These are phyloP conservation scores for Solanum boliviense DNA, from an alignment of 257 asterid species.

Conservation along the genomic window DNA sequence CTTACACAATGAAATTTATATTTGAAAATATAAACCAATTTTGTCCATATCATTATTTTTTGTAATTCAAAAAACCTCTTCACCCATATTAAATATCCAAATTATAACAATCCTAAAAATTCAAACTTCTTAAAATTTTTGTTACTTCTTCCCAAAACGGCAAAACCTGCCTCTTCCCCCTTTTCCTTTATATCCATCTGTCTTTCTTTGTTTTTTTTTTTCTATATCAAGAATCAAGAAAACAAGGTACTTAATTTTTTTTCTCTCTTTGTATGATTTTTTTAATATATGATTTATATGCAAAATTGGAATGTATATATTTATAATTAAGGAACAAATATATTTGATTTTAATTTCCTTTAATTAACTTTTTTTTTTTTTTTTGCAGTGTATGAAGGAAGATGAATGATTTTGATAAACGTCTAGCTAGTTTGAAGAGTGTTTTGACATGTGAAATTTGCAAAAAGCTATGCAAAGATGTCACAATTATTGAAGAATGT, in stretches of 20 bases:
- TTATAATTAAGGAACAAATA: not conserved
- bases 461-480: not conserved
- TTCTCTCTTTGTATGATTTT: not conserved
- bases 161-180: not conserved
- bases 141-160: not conserved
- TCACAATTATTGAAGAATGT: conserved; percentile 7
- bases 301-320: not conserved
- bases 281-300: not conserved
- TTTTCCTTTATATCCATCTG: not conserved
- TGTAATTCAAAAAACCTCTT: not conserved
- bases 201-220: not conserved
- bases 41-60: not conserved
- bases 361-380: not conserved
- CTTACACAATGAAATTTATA: too few species aligned
- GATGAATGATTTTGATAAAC: not conserved
- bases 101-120: not conserved
- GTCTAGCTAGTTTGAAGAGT: not conserved
- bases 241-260: not conserved
- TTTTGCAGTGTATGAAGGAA: not conserved
- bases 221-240: not conserved
- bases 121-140: not conserved
- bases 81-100: not conserved
- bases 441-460: conserved; percentile 7
- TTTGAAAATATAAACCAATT: not conserved
- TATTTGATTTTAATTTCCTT: not conserved